Evolutionary conservation across 177 flowering plant species (phyloP), one percentile per base, ranked within the genome.

Genomic region (Tripterygium wilfordii): DNA sequence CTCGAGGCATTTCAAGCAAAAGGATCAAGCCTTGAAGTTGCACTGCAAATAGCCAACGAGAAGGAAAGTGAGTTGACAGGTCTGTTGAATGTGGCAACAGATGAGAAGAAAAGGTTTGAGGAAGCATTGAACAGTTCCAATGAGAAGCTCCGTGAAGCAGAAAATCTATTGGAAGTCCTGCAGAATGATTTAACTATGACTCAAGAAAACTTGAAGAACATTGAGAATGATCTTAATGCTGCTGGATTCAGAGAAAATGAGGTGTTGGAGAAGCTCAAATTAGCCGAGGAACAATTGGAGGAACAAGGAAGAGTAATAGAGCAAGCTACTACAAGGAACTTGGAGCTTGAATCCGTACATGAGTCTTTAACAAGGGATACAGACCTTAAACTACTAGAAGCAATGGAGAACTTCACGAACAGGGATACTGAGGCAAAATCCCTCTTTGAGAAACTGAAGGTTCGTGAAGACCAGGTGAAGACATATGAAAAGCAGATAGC

Each of bases 1-100:
- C 65, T 89, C 29, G 90, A 80, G 68, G 75, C 71, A 29, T 68
- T 66, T 53, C 75, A 66, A 57, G 60, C 45, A 29, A 79, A 67
- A 64, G 53, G 73, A 45, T 67, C 82, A 12, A 67, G 63, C 67
- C 76, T 87, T 23, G 99, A 94, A 63, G 51, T 24, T 36, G 77
- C 85, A 28, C 57, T 94, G 36, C 70, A 70, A 54, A 53, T 35
- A n/a, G 83, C 88, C 25, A 61, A 47, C 36, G 82, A 74, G 39
- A 86, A 79, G 67, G 96, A 84, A 62, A 72, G 39, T 39, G 83
- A 79, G 22, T 26, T 84, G 70, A 48, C 60, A 17, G 94, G 75
- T 35, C 51, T 32, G 33, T 48, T 92, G 54, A 58, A 66, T 50
- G 48, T 25, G 5, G 45, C 54, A 6, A 65, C 65, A 10, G 86